Percentiles rank a stretch among this genome's conserved stretches.
Conservation (phyloP, 225 moss, liverwort and hornwort genomes). For the Pleurozium schreberi region DNA sequence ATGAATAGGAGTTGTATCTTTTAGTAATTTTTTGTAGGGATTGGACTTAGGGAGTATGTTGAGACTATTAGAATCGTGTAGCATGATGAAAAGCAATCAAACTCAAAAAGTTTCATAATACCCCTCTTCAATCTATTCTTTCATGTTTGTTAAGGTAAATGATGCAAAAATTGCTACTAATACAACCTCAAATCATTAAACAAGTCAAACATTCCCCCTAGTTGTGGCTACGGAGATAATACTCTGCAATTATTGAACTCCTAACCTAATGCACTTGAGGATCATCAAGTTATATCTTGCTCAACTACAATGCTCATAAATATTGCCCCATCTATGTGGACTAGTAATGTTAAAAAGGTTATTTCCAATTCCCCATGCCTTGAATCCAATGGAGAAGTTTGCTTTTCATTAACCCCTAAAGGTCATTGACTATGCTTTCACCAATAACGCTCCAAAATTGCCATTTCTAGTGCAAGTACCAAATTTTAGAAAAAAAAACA, state of each 20-base stretch:
- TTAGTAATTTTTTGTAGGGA: neutral
- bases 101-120: neutral
- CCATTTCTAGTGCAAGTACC: no score
- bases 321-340: neutral
- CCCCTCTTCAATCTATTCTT: neutral
- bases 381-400: neutral
- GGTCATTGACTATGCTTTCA: no score
- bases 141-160: neutral
- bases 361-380: neutral
- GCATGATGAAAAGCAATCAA: neutral
- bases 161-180: neutral
- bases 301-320: neutral
- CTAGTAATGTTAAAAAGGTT: neutral
- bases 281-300: neutral
- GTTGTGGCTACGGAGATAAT: no score
- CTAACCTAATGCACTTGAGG: neutral
- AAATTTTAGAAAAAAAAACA: no score
- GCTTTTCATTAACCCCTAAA: neutral
- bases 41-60: neutral
- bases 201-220: neutral
- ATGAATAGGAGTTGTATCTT: neutral
- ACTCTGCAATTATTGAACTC: neutral
- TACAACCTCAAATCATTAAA: neutral
- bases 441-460: no score
- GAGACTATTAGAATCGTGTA: no score